Percentiles rank a stretch among this genome's conserved stretches.
These are phyloP conservation scores for Chalaropsis ovoidea DNA, from an alignment of 2,329 filamentous ascomycete species.

Conservation along the genomic window DNA sequence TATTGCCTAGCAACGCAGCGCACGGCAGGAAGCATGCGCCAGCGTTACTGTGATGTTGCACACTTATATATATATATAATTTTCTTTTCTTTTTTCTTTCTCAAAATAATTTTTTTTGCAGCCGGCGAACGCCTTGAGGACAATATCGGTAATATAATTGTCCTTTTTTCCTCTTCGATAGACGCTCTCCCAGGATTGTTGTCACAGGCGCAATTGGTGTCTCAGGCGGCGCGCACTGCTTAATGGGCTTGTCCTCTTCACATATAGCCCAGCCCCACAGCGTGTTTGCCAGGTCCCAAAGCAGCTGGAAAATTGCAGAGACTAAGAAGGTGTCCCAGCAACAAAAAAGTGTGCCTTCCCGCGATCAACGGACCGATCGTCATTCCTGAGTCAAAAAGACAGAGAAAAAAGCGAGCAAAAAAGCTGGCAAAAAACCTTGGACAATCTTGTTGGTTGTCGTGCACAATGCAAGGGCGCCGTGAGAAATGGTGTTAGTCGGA, in stretches of 20 bases:
- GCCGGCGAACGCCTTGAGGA: no score
- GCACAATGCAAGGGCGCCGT: neutral
- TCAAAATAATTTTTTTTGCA: no score
- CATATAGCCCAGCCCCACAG: no score
- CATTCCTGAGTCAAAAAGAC: neutral
- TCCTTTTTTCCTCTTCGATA: neutral
- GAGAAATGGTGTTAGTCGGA: neutral
- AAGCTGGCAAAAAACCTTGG: no score
- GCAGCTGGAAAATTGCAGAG: neutral
- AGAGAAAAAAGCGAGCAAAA: neutral
- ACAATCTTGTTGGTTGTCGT: neutral
- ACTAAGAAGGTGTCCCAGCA: neutral
- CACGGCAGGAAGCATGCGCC: neutral
- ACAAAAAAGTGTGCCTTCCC: neutral
- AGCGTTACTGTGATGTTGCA: neutral
- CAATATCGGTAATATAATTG: neutral
- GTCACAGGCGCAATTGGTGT: neutral
- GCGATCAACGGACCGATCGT: neutral
- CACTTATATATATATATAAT: neutral
- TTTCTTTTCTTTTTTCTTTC: neutral
- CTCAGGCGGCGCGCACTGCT: neutral
- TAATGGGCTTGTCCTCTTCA: neutral
- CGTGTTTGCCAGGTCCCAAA: no score
- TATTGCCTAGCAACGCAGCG: neutral
- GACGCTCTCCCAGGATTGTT: neutral